Base-by-base conservation (phyloP, 768 basidiomycete genomes). In the Scleroderma bovista region DNA sequence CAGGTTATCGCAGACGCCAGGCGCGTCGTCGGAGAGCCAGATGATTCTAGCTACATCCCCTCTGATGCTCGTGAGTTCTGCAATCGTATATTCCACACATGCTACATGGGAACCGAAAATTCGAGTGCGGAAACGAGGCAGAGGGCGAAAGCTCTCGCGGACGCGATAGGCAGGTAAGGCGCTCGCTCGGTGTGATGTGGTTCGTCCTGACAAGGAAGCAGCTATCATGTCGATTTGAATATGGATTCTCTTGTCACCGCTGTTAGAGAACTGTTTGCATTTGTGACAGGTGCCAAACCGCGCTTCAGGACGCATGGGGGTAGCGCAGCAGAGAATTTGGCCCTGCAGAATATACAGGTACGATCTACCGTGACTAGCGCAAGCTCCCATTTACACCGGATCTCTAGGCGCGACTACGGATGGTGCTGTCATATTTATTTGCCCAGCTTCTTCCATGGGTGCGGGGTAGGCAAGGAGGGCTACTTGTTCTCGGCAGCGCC, bases 31-130 rank as follows among this genome's bases (percentile, higher is more conserved):
- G 92, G 94, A 4, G 91, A 95, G 63, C 75, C 85, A 0, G 83
- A 83, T 47, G 83, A 79, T 51, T 95, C 94, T 2, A 69, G 69
- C 2, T 98, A 97, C 62, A 60, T 92, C 23, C 95, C 96, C 1
- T 76, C 80, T 0, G 93, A 99, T 65, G 82, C 94, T 0, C 80
- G 76, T 41, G 96, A 98, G 62, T 93, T 97, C 58, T 81, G 83
- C 23, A 75, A 73, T 47, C 77, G 92, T 22, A 84, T 98, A 47
- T 95, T 99, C 73, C 94, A 98, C 66, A 95, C 94, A 0, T 96
- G 93, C 68, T 99, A 95, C 69, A 98, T 99, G 96, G 95, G 95
- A 6, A 99, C 96, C 0, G 90, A 93, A 66, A 94, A 98, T 65
- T 97, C 95, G 7, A 91, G 86, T 52, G 66, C 66, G 0, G 96